Base-by-base conservation (phyloP, 148 eudicot genomes). In the Silene uniflora region DNA sequence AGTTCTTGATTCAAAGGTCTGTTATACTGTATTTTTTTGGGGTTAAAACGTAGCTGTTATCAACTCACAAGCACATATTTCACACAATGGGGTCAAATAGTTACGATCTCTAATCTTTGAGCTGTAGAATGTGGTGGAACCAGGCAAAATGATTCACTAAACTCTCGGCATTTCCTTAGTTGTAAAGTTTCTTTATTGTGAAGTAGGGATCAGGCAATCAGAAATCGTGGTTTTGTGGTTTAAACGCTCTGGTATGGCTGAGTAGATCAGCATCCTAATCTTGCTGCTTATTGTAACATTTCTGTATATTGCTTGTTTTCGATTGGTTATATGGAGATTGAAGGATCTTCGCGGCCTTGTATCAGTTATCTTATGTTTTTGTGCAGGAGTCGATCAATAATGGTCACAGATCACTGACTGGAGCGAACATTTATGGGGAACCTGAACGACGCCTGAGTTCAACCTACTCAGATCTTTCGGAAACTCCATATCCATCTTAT, bases 381-480 rank as follows among this genome's bases (percentile, higher is more conserved):
- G 61, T 17, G 47, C 85, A 91, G 97, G 97, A 92, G 54, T 92
- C 89, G 17, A 85, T 89, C 11, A 85, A 82, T 77, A 85, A 82
- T 77, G 82, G 82, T 70, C 91, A 80, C 78, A 81, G 88, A 75
- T 88, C 88, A 73, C 70, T 82, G 29, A 67, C 22, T 14, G 47
- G 67, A 55, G 64, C 81, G 5, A 83, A 85, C 78, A 73, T 82
- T 58, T 92, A 90, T 61, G 88, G 91, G 9, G 83, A 82, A 68
- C 14, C 82, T 23, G 94, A 90, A 18, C 42, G 79, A 7, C 86
- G 88, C 21, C 82, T 79, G 81, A 84, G 88, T 81, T 81, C 89
- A n/a, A n/a, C 67, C 3, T 88, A 85, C 70, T 82, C 93, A 8
- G 88, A 87, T 76, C 46, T 86, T 56, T 82, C 86, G 0, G 83